A percentile compares a stretch with the other conserved stretches of the same genome.
These are phyloP conservation scores for Flaveria floridana DNA, from an alignment of 140 eudicot genomes.

Conservation along the genomic window DNA sequence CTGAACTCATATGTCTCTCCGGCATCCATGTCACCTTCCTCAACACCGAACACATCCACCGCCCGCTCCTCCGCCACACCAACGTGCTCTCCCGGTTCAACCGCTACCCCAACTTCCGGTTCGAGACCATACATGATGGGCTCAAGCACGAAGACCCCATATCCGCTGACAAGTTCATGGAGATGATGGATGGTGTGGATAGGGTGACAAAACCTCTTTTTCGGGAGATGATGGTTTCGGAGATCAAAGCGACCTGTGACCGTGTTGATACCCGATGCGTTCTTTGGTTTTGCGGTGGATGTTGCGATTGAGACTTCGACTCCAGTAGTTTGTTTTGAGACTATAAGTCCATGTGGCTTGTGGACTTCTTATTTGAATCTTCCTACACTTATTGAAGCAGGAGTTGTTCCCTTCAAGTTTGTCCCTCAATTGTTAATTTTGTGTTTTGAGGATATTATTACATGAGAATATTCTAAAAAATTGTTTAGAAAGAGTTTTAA, in stretches of 20 bases:
- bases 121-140: slow-evolving; percentile 31
- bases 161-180: slow-evolving; percentile 30
- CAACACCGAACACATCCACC: slow-evolving; percentile 35
- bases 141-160: slow-evolving; percentile 22
- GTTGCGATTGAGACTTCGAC: slow-evolving; percentile 32
- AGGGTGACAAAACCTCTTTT: slow-evolving; percentile 34
- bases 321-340: slow-evolving; percentile 34
- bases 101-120: slow-evolving; percentile 31
- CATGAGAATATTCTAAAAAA: no score
- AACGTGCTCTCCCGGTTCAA: slow-evolving; percentile 32
- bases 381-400: slow-evolving; percentile 35
- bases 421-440: neutral
- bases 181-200: slow-evolving; percentile 37
- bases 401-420: slow-evolving; percentile 43
- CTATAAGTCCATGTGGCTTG: slow-evolving; percentile 39
- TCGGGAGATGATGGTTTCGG: slow-evolving; percentile 39
- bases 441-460: no score
- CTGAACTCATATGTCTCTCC: slow-evolving; percentile 42
- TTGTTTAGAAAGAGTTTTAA: no score
- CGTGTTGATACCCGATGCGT: slow-evolving; percentile 37
- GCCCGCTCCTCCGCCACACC: slow-evolving; percentile 39
- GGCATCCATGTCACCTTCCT: slow-evolving; percentile 47
- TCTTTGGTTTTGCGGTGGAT: slow-evolving; percentile 34
- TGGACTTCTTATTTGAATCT: slow-evolving; percentile 40
- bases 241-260: slow-evolving; percentile 26